phyloP scores from a whole-genome alignment of 352 stramenopile species.

The Phytophthora pistaciae region DNA sequence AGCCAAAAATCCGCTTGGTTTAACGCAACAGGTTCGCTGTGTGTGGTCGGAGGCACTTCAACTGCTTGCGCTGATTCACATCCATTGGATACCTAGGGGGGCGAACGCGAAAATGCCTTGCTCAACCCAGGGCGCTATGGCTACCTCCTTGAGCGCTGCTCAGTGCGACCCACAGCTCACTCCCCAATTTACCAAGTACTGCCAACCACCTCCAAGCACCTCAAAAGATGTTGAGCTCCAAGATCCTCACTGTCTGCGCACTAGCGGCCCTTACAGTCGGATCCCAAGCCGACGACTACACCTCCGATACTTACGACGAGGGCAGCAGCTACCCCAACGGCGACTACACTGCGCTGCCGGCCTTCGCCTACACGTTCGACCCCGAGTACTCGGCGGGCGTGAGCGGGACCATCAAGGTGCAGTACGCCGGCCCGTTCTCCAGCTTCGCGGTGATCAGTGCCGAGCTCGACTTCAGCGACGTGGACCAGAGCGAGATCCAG shows the following conservation, averaged over 20 bases:
- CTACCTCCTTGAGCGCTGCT: not conserved
- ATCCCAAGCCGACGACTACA: conserved; percentile 18
- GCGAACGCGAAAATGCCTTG: conserved; percentile 7
- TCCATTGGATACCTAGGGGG: not conserved
- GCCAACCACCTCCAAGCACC: not conserved
- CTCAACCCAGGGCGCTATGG: not conserved
- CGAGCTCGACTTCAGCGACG: conserved; percentile 55
- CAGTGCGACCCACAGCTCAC: conserved; percentile 8
- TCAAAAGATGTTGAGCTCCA: conserved; percentile 33
- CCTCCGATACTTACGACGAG: conserved; percentile 10
- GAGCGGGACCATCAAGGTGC: conserved; percentile 48
- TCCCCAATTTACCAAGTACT: conserved; percentile 25
- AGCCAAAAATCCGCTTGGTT: conserved; percentile 15
- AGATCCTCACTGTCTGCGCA: conserved; percentile 22
- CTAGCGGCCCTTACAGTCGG: conserved; percentile 21
- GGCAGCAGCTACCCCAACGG: conserved; percentile 4
- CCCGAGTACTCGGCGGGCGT: conserved; percentile 43
- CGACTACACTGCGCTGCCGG: conserved; percentile 24
- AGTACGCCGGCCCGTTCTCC: conserved; percentile 45
- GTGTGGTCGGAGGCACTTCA: not conserved
- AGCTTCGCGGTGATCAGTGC: conserved; percentile 50
- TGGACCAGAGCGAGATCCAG: conserved; percentile 42
- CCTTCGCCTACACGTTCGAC: conserved; percentile 57
- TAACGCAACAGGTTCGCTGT: conserved; percentile 1
- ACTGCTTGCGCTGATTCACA: conserved; percentile 19